phyloP scores from a whole-genome alignment of 2,329 filamentous ascomycete species.

The Colletotrichum sublineola region DNA sequence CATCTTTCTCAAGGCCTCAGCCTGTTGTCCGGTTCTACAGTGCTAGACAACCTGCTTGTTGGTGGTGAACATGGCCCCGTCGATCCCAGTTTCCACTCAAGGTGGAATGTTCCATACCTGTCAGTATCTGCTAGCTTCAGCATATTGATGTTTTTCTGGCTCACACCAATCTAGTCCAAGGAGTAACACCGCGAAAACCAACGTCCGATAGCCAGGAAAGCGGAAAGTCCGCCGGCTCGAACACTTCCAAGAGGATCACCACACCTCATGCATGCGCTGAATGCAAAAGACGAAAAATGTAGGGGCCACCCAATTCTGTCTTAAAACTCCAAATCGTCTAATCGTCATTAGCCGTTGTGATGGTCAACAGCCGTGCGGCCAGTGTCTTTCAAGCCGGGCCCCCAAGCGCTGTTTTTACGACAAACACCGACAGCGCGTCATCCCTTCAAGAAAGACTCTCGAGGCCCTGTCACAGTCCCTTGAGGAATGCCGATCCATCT shows the following conservation, averaged over 20 bases:
- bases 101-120: slow-evolving; percentile 44
- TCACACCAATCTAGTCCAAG: slow-evolving; percentile 37
- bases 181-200: slow-evolving; percentile 43
- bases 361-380: slow-evolving; percentile 84
- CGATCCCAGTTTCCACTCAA: slow-evolving; percentile 40
- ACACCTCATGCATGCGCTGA: slow-evolving; percentile 78
- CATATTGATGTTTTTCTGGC: background rate
- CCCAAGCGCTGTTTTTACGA: slow-evolving; percentile 85
- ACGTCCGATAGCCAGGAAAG: slow-evolving; percentile 43
- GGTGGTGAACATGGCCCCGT: slow-evolving; percentile 39
- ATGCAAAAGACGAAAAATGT: slow-evolving; percentile 85
- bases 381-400: slow-evolving; percentile 85
- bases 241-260: slow-evolving; percentile 64
- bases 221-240: slow-evolving; percentile 55
- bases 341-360: slow-evolving; percentile 73
- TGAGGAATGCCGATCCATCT: slow-evolving; percentile 74
- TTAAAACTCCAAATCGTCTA: slow-evolving; percentile 42
- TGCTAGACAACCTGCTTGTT: background rate
- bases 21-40: background rate
- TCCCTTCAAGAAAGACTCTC: slow-evolving; percentile 81
- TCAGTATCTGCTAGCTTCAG: slow-evolving; percentile 18
- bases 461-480: slow-evolving; percentile 74
- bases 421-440: slow-evolving; percentile 81
- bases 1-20: background rate
- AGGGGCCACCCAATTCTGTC: slow-evolving; percentile 43